Evolutionary conservation across 768 basidiomycete species (phyloP).

Genomic region (Cystobasidium tubakii): DNA sequence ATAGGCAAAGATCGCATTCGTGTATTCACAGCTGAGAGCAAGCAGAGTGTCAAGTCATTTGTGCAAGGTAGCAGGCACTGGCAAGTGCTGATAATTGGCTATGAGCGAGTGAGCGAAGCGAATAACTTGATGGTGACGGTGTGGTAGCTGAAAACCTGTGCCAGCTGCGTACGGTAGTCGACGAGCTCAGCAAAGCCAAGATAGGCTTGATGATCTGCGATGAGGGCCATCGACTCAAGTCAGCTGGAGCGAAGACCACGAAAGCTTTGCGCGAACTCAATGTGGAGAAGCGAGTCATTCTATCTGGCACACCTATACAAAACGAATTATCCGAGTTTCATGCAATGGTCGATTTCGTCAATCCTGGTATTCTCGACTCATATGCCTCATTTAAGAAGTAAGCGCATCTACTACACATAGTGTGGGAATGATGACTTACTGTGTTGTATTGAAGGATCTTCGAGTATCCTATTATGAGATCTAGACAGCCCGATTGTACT

Average conservation of each 20-base stretch:
- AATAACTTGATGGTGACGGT: not conserved
- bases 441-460: slow-evolving; percentile 58
- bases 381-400: slow-evolving; percentile 50
- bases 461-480: slow-evolving; percentile 78
- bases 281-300: slow-evolving; percentile 72
- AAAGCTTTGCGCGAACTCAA: slow-evolving; percentile 72
- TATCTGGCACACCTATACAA: slow-evolving; percentile 91
- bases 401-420: not conserved
- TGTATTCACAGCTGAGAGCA: slow-evolving; percentile 60
- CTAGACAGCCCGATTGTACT: slow-evolving; percentile 70
- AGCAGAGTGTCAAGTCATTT: slow-evolving; percentile 62
- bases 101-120: slow-evolving; percentile 66
- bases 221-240: slow-evolving; percentile 91
- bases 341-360: slow-evolving; percentile 95
- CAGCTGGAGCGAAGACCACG: slow-evolving; percentile 81
- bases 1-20: slow-evolving; percentile 55
- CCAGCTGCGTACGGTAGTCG: slow-evolving; percentile 45
- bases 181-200: slow-evolving; percentile 58
- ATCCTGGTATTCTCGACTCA: slow-evolving; percentile 71
- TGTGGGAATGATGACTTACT: not conserved
- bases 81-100: slow-evolving; percentile 80
- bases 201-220: slow-evolving; percentile 92
- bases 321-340: slow-evolving; percentile 94
- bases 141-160: not conserved
- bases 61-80: slow-evolving; percentile 56